Percentiles rank a stretch among this genome's conserved stretches.
Conservation (phyloP, 2,329 filamentous ascomycete species). For the Microdochium nivale region DNA sequence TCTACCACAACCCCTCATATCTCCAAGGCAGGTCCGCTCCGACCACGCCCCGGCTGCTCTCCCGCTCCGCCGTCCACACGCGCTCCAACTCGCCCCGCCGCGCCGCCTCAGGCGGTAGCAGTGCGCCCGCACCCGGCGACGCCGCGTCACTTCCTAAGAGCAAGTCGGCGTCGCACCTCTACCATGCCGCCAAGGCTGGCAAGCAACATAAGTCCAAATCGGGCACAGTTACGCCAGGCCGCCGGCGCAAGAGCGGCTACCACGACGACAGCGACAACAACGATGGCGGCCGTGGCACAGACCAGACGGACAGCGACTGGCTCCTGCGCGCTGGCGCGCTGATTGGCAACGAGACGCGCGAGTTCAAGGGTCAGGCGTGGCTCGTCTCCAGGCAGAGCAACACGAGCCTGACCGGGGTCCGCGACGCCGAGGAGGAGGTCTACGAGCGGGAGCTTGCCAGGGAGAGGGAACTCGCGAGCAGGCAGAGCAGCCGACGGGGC, state of each 20-base stretch:
- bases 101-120: slow-evolving; percentile 6
- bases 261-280: slow-evolving; percentile 21
- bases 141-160: slow-evolving; percentile 42
- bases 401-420: slow-evolving; percentile 47
- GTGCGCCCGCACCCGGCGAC: slow-evolving; percentile 16
- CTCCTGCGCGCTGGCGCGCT: slow-evolving; percentile 53
- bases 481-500: slow-evolving; percentile 36
- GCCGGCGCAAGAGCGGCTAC: background rate
- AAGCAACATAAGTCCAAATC: slow-evolving; percentile 10
- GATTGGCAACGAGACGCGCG: slow-evolving; percentile 52
- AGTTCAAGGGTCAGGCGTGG: slow-evolving; percentile 63
- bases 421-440: slow-evolving; percentile 42
- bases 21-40: slow-evolving; percentile 55
- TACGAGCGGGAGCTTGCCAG: slow-evolving; percentile 42
- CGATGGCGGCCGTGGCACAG: slow-evolving; percentile 15
- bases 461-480: slow-evolving; percentile 40
- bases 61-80: slow-evolving; percentile 43
- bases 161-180: slow-evolving; percentile 53
- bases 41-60: slow-evolving; percentile 54
- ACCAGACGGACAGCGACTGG: slow-evolving; percentile 52
- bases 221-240: slow-evolving; percentile 11
- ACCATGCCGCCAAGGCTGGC: slow-evolving; percentile 4
- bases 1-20: slow-evolving; percentile 39
- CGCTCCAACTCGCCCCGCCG: slow-evolving; percentile 36
- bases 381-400: slow-evolving; percentile 57